Evolutionary conservation across 345 rosid species (phyloP).

Genomic region (Triadica sebifera): DNA sequence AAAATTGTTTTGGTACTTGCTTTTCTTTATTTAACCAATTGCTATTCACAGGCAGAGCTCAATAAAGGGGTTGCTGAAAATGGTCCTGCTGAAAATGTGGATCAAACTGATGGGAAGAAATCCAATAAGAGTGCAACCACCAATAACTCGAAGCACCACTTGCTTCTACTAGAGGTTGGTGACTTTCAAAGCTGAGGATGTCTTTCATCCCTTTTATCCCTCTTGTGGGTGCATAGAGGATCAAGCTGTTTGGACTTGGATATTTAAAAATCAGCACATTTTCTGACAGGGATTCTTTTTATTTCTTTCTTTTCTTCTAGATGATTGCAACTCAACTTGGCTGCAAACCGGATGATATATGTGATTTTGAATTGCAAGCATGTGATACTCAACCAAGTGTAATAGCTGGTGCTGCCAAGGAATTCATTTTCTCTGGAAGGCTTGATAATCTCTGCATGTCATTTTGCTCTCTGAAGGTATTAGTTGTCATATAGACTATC

Average conservation of each 20-base stretch:
- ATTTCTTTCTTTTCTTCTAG: conserved; percentile 34
- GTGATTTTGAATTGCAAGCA: conserved; percentile 94
- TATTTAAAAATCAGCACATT: not conserved
- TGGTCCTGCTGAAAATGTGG: conserved; percentile 37
- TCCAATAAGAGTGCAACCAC: conserved; percentile 13
- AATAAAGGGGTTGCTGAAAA: conserved; percentile 47
- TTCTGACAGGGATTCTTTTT: conserved; percentile 5
- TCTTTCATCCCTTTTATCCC: not conserved
- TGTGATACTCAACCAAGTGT: conserved; percentile 94
- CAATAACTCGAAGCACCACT: conserved; percentile 61
- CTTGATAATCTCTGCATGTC: conserved; percentile 99
- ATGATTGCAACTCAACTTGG: conserved; percentile 59
- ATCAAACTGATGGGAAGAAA: conserved; percentile 32
- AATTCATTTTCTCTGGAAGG: conserved; percentile 91
- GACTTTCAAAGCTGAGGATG: not conserved
- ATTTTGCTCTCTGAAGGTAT: conserved; percentile 88
- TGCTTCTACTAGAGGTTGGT: conserved; percentile 66
- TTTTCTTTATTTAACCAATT: conserved; percentile 21
- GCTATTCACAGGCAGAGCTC: conserved; percentile 65
- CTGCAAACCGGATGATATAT: conserved; percentile 68
- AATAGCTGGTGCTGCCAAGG: conserved; percentile 80
- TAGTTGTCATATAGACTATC: no score
- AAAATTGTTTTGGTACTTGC: not conserved
- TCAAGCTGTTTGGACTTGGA: not conserved
- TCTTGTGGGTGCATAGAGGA: not conserved